Evolutionary conservation across 352 stramenopile species (phyloP), one percentile per base, ranked within the genome.

Genomic region (Phytophthora multivora): DNA sequence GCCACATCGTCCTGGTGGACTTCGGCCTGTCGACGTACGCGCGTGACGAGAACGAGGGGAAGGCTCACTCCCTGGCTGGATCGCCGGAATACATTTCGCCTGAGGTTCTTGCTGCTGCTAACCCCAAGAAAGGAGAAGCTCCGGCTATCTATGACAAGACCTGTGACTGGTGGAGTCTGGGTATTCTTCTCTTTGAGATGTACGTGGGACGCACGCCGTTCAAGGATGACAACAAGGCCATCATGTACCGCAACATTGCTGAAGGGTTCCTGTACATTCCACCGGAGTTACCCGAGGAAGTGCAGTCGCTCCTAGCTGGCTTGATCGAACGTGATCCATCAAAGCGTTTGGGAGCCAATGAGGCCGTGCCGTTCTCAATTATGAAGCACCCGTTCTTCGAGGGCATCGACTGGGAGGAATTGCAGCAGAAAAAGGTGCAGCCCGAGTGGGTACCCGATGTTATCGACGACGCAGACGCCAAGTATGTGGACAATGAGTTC

Each of bases 201-300:
- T 86, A 81, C 59, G 63, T 93, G 7, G 91, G 91, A 10, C 84
- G 86, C 10, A 96, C 91, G n/a, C 90, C 90, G n/a, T 98, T 98
- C 72, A 95, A 96, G 56, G 88, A 95, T 48, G 80, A 91, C 18
- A 97, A 97, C 73, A 83, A 90, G 61, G 80, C 90, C 11, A 91
- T 95, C 57, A 97, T 97, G 86, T 97, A 97, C 76, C 81, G 90
- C 51, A 94, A 96, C 61, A 97, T 98, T 56, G 79, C 88, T 18
- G 80, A 95, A 69, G 84, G 85, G 0, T 80, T 81, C 38, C 65
- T 97, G 48, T 92, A 86, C 52, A 85, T 97, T 36, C 88, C 87
- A 2, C 79, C 74, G 0, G 83, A 93, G 66, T 60, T 93, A 11
- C 83, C 85, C 0, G 82, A 91, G 42, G 78, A 80, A 9, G 81